These are phyloP conservation scores for Neoarthrinium moseri DNA, from an alignment of 2,329 filamentous ascomycete genomes.

Conservation along the genomic window DNA sequence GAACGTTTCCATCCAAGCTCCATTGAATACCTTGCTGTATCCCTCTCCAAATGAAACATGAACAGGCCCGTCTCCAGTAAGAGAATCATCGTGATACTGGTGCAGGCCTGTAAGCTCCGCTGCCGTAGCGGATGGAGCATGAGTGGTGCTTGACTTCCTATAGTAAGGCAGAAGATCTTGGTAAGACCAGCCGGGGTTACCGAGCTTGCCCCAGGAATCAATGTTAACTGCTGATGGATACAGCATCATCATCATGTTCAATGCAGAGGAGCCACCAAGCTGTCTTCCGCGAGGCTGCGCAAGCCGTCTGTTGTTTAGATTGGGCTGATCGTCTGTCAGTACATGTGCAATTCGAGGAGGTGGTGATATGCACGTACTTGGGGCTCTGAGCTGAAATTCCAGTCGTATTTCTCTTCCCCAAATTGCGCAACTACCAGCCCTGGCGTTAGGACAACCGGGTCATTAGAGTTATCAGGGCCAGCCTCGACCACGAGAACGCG, in stretches of 20 bases:
- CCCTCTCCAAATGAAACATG: conserved; percentile 35
- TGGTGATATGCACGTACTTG: conserved; percentile 23
- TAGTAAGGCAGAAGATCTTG: conserved; percentile 13
- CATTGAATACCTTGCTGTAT: conserved; percentile 27
- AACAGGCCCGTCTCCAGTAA: conserved; percentile 29
- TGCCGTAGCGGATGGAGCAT: background rate
- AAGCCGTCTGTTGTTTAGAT: conserved; percentile 27
- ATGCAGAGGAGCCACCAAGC: conserved; percentile 29
- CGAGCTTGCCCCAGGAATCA: conserved; percentile 25
- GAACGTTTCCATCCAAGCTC: conserved; percentile 38
- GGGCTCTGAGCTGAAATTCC: conserved; percentile 35
- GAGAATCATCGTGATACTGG: conserved; percentile 29
- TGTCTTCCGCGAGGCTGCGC: conserved; percentile 30
- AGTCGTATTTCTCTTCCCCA: conserved; percentile 37
- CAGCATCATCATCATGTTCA: conserved; percentile 27
- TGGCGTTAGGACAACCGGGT: conserved; percentile 35
- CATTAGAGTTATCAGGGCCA: conserved; percentile 29
- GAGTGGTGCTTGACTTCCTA: conserved; percentile 4
- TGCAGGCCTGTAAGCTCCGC: background rate
- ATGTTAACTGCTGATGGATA: conserved; percentile 24
- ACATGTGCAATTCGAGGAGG: background rate
- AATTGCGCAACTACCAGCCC: conserved; percentile 31
- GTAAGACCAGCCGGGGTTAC: conserved; percentile 25
- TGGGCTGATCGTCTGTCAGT: conserved; percentile 13
- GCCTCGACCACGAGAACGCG: conserved; percentile 39